Conservation (phyloP, 192 early-diverging fungal genomes). For the Glomus cerebriforme region DNA sequence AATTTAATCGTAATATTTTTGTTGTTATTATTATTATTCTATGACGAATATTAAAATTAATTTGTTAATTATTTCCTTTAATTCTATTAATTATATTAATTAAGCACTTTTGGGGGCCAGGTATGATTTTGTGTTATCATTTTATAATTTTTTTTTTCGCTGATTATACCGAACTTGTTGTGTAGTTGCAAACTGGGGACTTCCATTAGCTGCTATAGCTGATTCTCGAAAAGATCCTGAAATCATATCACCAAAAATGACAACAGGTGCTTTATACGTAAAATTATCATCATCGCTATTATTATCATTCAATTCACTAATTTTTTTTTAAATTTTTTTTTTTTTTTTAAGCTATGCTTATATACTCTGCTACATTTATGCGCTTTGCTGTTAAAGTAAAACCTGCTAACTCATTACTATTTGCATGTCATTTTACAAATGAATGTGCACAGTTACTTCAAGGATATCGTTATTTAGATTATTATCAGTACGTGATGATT, state of each 20-base stretch:
- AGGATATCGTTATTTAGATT: conserved; percentile 81
- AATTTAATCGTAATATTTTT: background rate
- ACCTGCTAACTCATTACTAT: conserved; percentile 88
- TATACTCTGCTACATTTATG: conserved; percentile 94
- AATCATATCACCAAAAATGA: conserved; percentile 95
- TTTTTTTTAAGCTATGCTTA: conserved; percentile 59
- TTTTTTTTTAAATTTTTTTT: background rate
- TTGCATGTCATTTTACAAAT: conserved; percentile 93
- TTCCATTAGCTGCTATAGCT: conserved; percentile 93
- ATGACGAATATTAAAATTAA: background rate
- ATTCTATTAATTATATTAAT: background rate
- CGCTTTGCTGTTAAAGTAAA: conserved; percentile 92
- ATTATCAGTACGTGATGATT: conserved; percentile 59
- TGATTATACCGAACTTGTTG: background rate
- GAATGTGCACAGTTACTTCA: conserved; percentile 87
- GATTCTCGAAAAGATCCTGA: conserved; percentile 90
- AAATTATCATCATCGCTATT: too few relatives aligned
- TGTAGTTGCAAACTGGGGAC: conserved; percentile 84
- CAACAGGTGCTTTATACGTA: conserved; percentile 65
- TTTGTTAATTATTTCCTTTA: background rate
- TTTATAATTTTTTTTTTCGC: background rate
- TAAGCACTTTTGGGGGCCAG: conserved; percentile 30
- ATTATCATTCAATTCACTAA: too few relatives aligned
- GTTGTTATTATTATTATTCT: background rate
- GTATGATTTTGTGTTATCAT: background rate